Conservation (phyloP, 2,329 filamentous ascomycete genomes). For the Harringtonia lauricola region DNA sequence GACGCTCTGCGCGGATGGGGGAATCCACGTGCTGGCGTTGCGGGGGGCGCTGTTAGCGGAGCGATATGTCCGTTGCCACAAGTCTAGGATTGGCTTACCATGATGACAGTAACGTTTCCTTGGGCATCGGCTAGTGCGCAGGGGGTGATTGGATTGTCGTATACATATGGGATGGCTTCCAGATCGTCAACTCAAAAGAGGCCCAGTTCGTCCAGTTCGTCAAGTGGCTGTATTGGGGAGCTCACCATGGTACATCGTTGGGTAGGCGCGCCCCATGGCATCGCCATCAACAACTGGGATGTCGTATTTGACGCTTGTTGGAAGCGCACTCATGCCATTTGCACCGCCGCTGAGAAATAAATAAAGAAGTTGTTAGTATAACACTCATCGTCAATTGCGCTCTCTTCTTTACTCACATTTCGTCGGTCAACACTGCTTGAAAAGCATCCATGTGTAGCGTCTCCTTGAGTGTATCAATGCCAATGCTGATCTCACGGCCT, state of each 20-base stretch:
- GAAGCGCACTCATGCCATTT: constrained; percentile 23
- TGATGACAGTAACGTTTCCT: constrained; percentile 23
- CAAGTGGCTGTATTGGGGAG: no score
- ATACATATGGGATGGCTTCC: constrained; percentile 27
- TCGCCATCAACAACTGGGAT: constrained; percentile 40
- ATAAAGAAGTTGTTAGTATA: neutral
- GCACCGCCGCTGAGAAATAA: constrained; percentile 10
- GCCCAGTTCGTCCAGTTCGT: no score
- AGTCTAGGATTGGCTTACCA: no score
- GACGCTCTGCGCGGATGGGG: constrained; percentile 22
- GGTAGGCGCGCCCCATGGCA: constrained; percentile 45
- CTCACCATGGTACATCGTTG: constrained; percentile 31
- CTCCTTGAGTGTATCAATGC: constrained; percentile 23
- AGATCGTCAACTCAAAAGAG: no score
- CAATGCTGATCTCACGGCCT: constrained; percentile 25
- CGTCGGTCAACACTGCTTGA: constrained; percentile 23
- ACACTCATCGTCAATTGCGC: no score
- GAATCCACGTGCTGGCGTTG: constrained; percentile 16
- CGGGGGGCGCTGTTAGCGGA: neutral
- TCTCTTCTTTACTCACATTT: constrained; percentile 26
- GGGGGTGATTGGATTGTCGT: constrained; percentile 23
- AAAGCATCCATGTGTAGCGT: constrained; percentile 20
- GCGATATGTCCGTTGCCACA: neutral
- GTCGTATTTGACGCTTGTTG: constrained; percentile 29
- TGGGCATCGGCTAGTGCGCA: constrained; percentile 25